Evolutionary conservation across 805 yeast genomes (phyloP), one percentile per base, ranked within the genome.

Genomic region (Pichia exigua): DNA sequence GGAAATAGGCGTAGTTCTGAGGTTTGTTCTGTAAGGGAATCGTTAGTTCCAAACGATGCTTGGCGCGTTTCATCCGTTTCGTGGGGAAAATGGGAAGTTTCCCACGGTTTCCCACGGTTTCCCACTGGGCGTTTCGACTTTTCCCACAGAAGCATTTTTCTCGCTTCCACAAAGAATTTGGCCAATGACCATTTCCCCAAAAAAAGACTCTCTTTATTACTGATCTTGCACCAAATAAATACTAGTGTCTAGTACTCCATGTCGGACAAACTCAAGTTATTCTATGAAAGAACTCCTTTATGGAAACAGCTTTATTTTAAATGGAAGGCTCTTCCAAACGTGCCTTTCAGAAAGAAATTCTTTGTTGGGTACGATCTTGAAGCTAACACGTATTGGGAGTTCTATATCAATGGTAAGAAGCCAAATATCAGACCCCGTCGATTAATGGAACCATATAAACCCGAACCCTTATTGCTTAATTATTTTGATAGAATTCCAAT

Each of bases 371-470:
- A 85, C 61, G 95, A 87, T 61, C 71, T 88, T n/a, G 81, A 80
- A 41, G 95, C 94, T 2, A 87, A 87, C 64, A 81, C 92, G 2
- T 87, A 83, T 68, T 87, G 95, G 95, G 96, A 87, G 64, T 82
- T 84, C 65, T 73, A 74, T 48, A 70, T 77, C 26, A 81, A 79
- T 54, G 61, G 63, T 12, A 22, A 28, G 15, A 47, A 51, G 17
- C 69, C 66, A 26, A 21, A 21, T 5, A 17, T 42, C 4, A 65
- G 82, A 52, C 72, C 83, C 53, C 69, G 95, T 46, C 66, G 95
- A 44, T 79, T 84, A 49, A 74, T 83, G 50, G 81, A 83, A 51
- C 87, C 88, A 13, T 63, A 67, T 42, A 65, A 69, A 40, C 71
- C 73, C 44, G 72, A 73, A 50, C 63, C 72, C 5, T 77, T 76